A percentile compares a stretch with the other conserved stretches of the same genome.
Evolutionary conservation across 208 protist species (phyloP).

Genomic region (Leishmania guyanensis): DNA sequence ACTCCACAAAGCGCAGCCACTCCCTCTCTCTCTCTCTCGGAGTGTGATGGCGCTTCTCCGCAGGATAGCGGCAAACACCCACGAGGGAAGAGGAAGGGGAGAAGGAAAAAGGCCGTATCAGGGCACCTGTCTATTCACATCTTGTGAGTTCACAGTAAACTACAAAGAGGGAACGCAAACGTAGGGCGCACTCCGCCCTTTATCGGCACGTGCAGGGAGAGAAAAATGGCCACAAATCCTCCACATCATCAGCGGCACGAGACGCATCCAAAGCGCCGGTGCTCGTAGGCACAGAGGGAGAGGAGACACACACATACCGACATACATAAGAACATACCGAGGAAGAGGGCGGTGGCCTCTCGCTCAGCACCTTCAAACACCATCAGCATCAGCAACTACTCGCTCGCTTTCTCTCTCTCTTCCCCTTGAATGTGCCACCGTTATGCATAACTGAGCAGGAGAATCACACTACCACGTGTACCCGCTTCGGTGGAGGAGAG

Average conservation of each 20-base stretch:
- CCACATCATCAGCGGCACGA: neutral
- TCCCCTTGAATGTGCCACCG: neutral
- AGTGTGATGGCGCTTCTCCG: neutral
- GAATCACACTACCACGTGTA: conserved; percentile 22
- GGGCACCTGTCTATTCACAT: neutral
- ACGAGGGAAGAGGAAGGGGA: neutral
- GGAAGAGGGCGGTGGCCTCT: too few species aligned
- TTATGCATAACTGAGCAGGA: neutral
- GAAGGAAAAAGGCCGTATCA: neutral
- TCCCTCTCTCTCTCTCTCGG: neutral
- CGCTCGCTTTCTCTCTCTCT: neutral
- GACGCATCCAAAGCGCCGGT: neutral
- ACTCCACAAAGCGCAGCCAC: neutral
- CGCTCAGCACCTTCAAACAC: neutral
- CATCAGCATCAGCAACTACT: neutral
- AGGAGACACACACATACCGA: neutral
- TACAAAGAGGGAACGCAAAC: neutral
- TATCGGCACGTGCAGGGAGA: conserved; percentile 6
- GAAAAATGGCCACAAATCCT: conserved; percentile 1
- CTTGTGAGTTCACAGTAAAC: neutral
- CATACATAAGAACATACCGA: neutral
- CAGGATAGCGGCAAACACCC: neutral
- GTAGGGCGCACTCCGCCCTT: neutral
- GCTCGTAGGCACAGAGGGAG: neutral
- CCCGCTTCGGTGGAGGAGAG: conserved; percentile 15